Percentiles rank a stretch among this genome's conserved stretches.
phyloP scores from a whole-genome alignment of 2,329 filamentous ascomycete species.

The Mariannaea sp. region DNA sequence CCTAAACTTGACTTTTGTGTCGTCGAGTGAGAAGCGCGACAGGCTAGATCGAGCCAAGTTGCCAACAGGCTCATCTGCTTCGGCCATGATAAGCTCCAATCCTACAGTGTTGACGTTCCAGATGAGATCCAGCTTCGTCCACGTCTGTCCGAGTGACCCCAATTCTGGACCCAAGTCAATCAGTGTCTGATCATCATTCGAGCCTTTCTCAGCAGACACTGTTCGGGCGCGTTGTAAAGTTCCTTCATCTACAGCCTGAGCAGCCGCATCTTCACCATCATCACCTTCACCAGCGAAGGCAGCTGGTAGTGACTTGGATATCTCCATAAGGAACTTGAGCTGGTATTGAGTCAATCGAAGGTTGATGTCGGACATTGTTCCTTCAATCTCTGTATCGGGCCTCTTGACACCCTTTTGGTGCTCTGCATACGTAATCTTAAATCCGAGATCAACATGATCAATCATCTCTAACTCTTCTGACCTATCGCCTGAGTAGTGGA shows the following conservation, averaged over 20 bases:
- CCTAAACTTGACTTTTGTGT: conserved; percentile 87
- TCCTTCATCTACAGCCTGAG: conserved; percentile 70
- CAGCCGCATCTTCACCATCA: conserved; percentile 73
- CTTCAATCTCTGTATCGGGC: conserved; percentile 90
- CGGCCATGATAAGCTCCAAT: conserved; percentile 81
- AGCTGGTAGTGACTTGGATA: conserved; percentile 84
- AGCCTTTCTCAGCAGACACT: conserved; percentile 40
- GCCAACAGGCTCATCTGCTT: conserved; percentile 76
- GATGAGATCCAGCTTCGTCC: conserved; percentile 91
- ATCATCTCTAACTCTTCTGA: conserved; percentile 94
- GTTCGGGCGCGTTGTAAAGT: conserved; percentile 56
- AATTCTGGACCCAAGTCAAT: conserved; percentile 72
- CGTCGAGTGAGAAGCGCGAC: conserved; percentile 91
- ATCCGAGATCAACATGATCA: conserved; percentile 92
- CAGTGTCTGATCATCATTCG: conserved; percentile 46
- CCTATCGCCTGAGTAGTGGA: conserved; percentile 74
- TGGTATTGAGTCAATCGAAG: conserved; percentile 88
- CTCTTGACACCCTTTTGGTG: conserved; percentile 77
- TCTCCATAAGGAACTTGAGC: conserved; percentile 83
- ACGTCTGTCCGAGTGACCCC: conserved; percentile 69
- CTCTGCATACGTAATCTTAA: conserved; percentile 89
- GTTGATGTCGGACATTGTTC: conserved; percentile 91
- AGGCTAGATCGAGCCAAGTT: conserved; percentile 79
- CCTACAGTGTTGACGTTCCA: conserved; percentile 90
- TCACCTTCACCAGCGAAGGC: conserved; percentile 76